Conservation (phyloP, 2,329 filamentous ascomycete species). For the Aspergillus jensenii region DNA sequence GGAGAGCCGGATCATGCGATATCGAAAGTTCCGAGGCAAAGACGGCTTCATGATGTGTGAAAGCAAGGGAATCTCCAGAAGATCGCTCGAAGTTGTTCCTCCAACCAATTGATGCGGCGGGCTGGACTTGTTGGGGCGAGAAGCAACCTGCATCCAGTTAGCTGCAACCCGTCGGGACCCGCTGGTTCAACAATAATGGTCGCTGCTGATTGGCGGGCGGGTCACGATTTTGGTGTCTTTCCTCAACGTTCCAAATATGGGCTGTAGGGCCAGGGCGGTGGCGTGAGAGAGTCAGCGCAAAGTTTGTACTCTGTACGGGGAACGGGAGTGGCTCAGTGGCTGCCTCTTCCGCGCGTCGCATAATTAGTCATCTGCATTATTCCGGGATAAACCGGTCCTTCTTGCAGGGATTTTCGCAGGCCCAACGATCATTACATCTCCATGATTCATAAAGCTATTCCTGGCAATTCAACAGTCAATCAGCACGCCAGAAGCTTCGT, state of each 20-base stretch:
- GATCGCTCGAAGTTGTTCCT: not conserved
- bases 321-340: not conserved
- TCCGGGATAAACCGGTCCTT: not conserved
- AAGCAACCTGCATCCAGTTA: conserved; percentile 11
- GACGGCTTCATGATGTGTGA: not conserved
- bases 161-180: conserved; percentile 2
- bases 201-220: not conserved
- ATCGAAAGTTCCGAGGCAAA: conserved; percentile 29
- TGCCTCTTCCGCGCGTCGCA: not conserved
- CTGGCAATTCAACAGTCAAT: not conserved
- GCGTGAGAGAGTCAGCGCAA: not conserved
- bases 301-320: no score
- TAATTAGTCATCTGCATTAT: not conserved
- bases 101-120: conserved; percentile 9
- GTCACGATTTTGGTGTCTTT: not conserved
- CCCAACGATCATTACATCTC: not conserved
- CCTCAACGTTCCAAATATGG: not conserved
- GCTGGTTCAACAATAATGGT: not conserved
- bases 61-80: not conserved
- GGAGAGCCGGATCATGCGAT: conserved; percentile 19
- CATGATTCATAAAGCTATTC: not conserved
- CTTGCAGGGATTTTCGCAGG: no score
- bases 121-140: conserved; percentile 18
- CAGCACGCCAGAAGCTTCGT: not conserved
- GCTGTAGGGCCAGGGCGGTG: not conserved